Base-by-base conservation (phyloP, 345 rosid genomes). In the Hibiscus mutabilis region DNA sequence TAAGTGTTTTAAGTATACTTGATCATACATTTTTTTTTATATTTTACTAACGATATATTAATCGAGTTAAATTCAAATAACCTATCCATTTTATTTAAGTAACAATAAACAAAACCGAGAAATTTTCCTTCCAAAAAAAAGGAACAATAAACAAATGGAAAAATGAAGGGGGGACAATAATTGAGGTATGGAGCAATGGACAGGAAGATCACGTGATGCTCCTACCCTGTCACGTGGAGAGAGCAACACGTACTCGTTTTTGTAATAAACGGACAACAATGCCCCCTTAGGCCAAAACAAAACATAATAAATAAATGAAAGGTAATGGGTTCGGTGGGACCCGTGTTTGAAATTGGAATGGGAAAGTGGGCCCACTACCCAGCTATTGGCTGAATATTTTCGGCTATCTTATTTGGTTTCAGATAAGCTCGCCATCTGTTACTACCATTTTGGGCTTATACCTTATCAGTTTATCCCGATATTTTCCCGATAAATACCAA, bases 341-440 rank as follows among this genome's bases (percentile, higher is more conserved):
- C 59, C 59, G 27, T 21, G 0, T 7, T 6, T 19, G 9, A 19
- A 55, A n/a, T n/a, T n/a, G n/a, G n/a, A n/a, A n/a, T 55, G 24
- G 59, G 29, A 11, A 3, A 56, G 27, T 56, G 57, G 57, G 19
- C 52, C 21, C 57, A 7, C 9, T 2, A n/a, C 15, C 3, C 18
- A 51, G 13, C 8, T 55, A 55, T 56, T 56, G 60, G 60, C 25
- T 21, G 59, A 6, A 12, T 11, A 42, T 65, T 14, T 44, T 16
- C 2, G 55, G 35, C 27, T 55, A 22, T 13, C 55, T 15, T 24
- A 25, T 12, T n/a, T 46, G 14, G 21, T 25, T 47, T 47, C 5
- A 40, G 70, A 66, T 66, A 66, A 66, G 70, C 58, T 25, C 22
- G 70, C 58, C 70, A 66, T 47, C 58, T 47, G 57, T 24, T 21